Percentiles rank a stretch among this genome's conserved stretches.
Conservation (phyloP, 805 yeast species). For the Zygotorulaspora chibaensis region DNA sequence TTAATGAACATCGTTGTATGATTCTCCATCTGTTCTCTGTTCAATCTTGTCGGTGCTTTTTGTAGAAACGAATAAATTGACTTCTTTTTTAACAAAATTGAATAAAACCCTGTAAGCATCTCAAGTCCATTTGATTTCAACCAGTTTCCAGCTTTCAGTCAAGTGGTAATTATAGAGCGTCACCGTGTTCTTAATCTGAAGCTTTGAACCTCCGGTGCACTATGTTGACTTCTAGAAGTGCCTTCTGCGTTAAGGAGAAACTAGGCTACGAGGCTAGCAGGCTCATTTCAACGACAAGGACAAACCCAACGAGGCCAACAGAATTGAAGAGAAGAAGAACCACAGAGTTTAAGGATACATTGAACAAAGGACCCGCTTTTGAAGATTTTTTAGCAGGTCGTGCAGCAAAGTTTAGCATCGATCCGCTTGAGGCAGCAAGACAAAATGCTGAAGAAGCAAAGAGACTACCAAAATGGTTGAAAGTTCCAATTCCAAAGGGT, state of each 20-base stretch:
- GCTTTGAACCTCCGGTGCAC: background rate
- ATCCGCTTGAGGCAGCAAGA: conserved; percentile 75
- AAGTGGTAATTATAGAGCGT: no score
- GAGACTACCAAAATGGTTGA: conserved; percentile 88
- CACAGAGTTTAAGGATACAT: conserved; percentile 61
- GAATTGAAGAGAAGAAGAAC: conserved; percentile 41
- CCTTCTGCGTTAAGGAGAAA: background rate
- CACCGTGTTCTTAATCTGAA: background rate
- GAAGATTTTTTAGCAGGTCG: conserved; percentile 84
- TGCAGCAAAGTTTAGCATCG: conserved; percentile 60
- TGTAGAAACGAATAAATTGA: background rate
- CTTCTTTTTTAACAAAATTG: background rate
- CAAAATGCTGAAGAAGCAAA: conserved; percentile 53
- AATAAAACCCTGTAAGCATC: background rate
- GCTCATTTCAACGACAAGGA: conserved; percentile 16
- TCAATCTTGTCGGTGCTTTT: background rate
- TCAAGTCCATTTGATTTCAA: background rate
- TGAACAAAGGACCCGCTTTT: conserved; percentile 86
- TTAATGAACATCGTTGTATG: no score
- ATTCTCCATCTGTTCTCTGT: no score
- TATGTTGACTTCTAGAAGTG: conserved; percentile 1
- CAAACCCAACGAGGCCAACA: conserved; percentile 15
- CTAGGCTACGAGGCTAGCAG: conserved; percentile 1
- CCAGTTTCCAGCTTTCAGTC: no score
- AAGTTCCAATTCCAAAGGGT: conserved; percentile 97